A percentile compares a stretch with the other conserved stretches of the same genome.
phyloP scores from a whole-genome alignment of 176 grass and related monocot species.

The Bromus sterilis region DNA sequence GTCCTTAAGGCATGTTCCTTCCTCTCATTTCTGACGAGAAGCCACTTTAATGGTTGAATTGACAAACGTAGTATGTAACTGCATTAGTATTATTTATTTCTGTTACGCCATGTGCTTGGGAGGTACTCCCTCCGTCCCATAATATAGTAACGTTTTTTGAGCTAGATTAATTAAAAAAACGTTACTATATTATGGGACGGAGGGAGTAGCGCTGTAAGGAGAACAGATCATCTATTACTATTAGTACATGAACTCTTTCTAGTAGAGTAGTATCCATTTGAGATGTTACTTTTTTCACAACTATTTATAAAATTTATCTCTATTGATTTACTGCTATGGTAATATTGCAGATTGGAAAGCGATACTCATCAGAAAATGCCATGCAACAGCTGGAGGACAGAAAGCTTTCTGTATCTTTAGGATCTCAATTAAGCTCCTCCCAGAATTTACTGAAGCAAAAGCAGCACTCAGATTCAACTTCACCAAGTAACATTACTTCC shows the following conservation, averaged over 20 bases:
- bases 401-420: conserved; percentile 35
- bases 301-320: background rate
- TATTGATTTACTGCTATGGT: conserved; percentile 8
- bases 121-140: no score
- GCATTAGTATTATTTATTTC: background rate
- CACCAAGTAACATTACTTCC: conserved; percentile 65
- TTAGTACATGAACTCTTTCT: background rate
- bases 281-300: background rate
- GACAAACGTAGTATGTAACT: background rate
- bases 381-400: conserved; percentile 39
- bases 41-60: background rate
- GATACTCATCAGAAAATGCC: conserved; percentile 35
- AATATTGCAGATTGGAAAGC: conserved; percentile 47
- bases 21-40: background rate
- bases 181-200: no score
- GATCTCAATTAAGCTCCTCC: conserved; percentile 33
- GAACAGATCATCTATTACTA: background rate
- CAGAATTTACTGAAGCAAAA: conserved; percentile 39
- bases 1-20: background rate
- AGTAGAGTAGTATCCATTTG: background rate
- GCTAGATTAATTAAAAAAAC: no score
- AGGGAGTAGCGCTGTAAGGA: background rate
- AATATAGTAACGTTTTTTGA: no score
- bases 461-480: conserved; percentile 42
- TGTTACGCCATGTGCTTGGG: background rate